Percentiles rank a stretch among this genome's conserved stretches.
Conservation (phyloP, 1,284 basidiomycete species). For the Schizophyllum commune region DNA sequence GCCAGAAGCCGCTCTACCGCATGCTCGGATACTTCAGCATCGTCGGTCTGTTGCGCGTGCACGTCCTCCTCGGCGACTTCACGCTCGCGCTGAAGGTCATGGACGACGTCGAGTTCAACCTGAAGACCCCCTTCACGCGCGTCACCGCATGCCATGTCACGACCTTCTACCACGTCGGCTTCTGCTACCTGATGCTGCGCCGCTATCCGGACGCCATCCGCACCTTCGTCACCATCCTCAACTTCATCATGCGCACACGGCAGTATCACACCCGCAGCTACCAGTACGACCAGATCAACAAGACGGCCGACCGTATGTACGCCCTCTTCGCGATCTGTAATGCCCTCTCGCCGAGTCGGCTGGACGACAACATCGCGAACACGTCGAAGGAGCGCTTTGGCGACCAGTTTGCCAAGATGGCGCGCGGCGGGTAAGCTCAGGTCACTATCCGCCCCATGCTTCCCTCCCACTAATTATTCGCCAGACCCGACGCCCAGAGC, state of each 20-base stretch:
- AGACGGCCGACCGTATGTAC: constrained; percentile 97
- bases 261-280: constrained; percentile 95
- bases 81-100: constrained; percentile 93
- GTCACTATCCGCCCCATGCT: too few species aligned
- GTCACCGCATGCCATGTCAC: constrained; percentile 94
- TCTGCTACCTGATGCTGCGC: constrained; percentile 93
- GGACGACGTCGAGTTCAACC: constrained; percentile 87
- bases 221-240: constrained; percentile 87
- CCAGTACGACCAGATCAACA: constrained; percentile 98
- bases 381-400: constrained; percentile 91
- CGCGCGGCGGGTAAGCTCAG: constrained; percentile 56
- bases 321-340: constrained; percentile 92
- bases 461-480: background rate
- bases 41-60: constrained; percentile 91
- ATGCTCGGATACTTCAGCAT: constrained; percentile 98
- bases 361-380: constrained; percentile 93
- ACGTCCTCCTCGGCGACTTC: constrained; percentile 94
- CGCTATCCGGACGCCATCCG: constrained; percentile 94
- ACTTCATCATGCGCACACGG: constrained; percentile 88
- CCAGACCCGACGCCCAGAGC: constrained; percentile 65
- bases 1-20: constrained; percentile 83
- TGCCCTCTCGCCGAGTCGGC: constrained; percentile 80
- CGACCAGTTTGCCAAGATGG: constrained; percentile 85
- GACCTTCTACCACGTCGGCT: constrained; percentile 92
- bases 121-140: constrained; percentile 83